Evolutionary conservation across 108 stramenopile genomes (phyloP), one percentile per base, ranked within the genome.

Genomic region (Nitzschia sp.): DNA sequence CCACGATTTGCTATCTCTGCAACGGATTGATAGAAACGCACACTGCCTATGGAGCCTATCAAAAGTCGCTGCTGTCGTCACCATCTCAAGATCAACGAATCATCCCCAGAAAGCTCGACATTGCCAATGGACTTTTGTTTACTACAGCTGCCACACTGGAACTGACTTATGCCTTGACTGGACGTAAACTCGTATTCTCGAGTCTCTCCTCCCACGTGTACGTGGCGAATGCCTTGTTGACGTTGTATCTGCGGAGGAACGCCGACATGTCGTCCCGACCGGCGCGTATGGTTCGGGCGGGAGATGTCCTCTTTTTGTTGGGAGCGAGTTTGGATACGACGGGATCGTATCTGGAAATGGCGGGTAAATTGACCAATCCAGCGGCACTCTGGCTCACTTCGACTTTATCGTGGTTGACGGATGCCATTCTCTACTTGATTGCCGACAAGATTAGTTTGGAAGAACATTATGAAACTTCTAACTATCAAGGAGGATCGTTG

Each of bases 371-470:
- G 48, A 21, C 4, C 48, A 11, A 50, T 11, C 19, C 9, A 5
- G 48, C 17, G 21, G 48, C 19, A n/a, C 19, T 21, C 19, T 50
- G 19, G 21, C 5, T 50, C 16, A 5, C 21, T 16, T 21, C 48
- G 4, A 50, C 17, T 16, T 4, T 50, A 5, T 8, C 48, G 17
- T 50, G 48, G 48, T 50, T 50, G 4, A 50, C 19, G 4, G 19
- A 50, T 50, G 9, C 48, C 48, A 21, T 50, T 5, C 19, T 50
- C 16, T 50, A 50, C 19, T 21, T 50, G 4, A n/a, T 50, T 8
- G 48, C 48, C 48, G 21, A 50, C 48, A 50, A 50, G 48, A 50
- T 50, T 50, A 50, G 48, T 50, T 4, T 50, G 4, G 48, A 50
- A n/a, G 13, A 16, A 50, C 38, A 41, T 13, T 6, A 11, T 41